These are phyloP conservation scores for Vitis hybrid DNA, from an alignment of 177 flowering plant species.

Conservation along the genomic window DNA sequence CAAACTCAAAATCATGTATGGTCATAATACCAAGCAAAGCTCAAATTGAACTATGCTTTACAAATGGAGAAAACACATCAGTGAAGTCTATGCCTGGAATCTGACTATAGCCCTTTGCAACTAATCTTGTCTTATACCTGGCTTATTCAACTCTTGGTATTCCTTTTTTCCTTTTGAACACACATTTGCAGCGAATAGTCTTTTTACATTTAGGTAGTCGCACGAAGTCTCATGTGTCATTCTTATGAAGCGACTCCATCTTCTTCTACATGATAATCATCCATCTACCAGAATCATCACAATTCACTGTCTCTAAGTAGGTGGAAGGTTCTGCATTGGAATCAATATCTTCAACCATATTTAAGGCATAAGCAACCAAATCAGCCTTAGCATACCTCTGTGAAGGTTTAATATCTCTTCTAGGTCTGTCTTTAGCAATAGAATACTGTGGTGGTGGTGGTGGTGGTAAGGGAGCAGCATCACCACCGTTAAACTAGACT, in stretches of 20 bases:
- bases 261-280: background rate
- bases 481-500: background rate
- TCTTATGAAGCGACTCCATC: no score
- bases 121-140: no score
- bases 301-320: background rate
- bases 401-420: background rate
- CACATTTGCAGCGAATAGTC: no score
- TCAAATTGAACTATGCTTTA: background rate
- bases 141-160: no score
- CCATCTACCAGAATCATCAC: background rate
- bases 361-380: background rate
- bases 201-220: no score
- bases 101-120: no score
- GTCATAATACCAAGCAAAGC: background rate
- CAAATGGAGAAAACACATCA: no score
- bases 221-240: no score
- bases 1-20: background rate
- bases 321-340: background rate
- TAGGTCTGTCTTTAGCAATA: no score
- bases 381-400: background rate
- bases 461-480: background rate
- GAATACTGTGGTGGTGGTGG: background rate
- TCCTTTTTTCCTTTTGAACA: no score
- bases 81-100: no score
- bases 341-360: background rate